These are phyloP conservation scores for Nannizzia gypsea DNA, from an alignment of 2,329 filamentous ascomycete genomes.

Conservation along the genomic window DNA sequence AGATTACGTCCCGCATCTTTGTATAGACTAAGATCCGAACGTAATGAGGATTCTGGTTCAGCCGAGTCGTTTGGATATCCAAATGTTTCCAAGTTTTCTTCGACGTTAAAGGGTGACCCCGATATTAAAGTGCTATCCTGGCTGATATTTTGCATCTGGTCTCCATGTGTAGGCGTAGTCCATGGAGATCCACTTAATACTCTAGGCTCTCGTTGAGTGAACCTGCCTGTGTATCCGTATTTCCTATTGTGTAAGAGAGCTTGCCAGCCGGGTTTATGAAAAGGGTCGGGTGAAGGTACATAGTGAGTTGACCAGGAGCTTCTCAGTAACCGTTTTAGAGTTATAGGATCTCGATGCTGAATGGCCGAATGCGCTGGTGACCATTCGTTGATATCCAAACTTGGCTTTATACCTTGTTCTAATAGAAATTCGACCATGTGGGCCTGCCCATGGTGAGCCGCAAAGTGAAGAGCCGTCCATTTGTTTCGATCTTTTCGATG, in stretches of 20 bases:
- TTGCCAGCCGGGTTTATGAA: not conserved
- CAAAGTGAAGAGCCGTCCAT: conserved; percentile 1
- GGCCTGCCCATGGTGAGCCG: not conserved
- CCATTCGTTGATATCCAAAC: not conserved
- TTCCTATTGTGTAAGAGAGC: not conserved
- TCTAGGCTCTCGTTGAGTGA: not conserved
- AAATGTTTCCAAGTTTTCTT: no score
- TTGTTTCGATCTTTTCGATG: not conserved
- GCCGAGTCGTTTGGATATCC: no score
- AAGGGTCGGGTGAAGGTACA: not conserved
- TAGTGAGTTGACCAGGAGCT: not conserved
- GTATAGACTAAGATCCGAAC: no score
- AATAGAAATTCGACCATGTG: not conserved
- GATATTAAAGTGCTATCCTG: no score
- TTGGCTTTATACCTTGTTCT: not conserved
- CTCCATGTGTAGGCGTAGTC: not conserved
- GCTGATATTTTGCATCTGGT: not conserved
- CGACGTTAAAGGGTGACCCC: no score
- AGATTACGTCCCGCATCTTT: no score
- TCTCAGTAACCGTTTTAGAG: not conserved
- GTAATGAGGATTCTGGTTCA: no score
- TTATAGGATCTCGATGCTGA: not conserved
- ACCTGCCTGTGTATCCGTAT: not conserved
- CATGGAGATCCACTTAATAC: not conserved
- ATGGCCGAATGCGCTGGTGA: not conserved